Conservation (phyloP, 2,329 filamentous ascomycete genomes). For the Spiromastix sp. region DNA sequence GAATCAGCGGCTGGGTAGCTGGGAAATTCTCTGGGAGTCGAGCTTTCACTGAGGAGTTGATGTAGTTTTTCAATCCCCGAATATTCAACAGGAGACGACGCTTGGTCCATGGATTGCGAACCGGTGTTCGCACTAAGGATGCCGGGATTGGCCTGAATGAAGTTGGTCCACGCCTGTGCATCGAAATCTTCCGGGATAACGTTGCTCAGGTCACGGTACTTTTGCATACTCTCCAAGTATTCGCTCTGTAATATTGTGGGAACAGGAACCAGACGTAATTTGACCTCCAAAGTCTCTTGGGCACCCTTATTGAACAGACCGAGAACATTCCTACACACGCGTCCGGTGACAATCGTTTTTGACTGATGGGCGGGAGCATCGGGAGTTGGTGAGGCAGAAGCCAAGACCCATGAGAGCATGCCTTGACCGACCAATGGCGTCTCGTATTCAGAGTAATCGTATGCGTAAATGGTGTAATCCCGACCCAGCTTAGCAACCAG, state of each 20-base stretch:
- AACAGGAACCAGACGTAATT: conserved; percentile 72
- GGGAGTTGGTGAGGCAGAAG: conserved; percentile 46
- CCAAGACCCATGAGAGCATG: conserved; percentile 77
- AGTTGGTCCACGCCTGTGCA: conserved; percentile 65
- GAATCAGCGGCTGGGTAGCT: conserved; percentile 19
- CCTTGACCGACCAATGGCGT: conserved; percentile 90
- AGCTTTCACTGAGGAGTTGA: conserved; percentile 33
- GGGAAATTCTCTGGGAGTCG: conserved; percentile 32
- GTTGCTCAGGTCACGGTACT: conserved; percentile 48
- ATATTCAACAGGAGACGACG: conserved; percentile 27
- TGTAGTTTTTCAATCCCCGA: conserved; percentile 36
- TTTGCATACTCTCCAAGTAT: conserved; percentile 51
- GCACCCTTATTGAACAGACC: conserved; percentile 71
- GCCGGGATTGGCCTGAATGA: conserved; percentile 60
- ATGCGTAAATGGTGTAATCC: conserved; percentile 95
- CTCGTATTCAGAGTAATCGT: conserved; percentile 92
- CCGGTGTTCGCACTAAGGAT: conserved; percentile 19
- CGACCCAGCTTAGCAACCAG: conserved; percentile 60
- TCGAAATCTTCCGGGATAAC: conserved; percentile 53
- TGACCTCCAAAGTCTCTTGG: conserved; percentile 87
- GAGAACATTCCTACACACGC: conserved; percentile 76
- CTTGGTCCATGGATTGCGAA: conserved; percentile 15
- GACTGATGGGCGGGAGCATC: conserved; percentile 49
- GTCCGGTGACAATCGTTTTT: conserved; percentile 67
- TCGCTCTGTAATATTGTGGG: conserved; percentile 53